phyloP scores from a whole-genome alignment of 2,329 filamentous ascomycete genomes.

The Hymenoscyphus occultus region DNA sequence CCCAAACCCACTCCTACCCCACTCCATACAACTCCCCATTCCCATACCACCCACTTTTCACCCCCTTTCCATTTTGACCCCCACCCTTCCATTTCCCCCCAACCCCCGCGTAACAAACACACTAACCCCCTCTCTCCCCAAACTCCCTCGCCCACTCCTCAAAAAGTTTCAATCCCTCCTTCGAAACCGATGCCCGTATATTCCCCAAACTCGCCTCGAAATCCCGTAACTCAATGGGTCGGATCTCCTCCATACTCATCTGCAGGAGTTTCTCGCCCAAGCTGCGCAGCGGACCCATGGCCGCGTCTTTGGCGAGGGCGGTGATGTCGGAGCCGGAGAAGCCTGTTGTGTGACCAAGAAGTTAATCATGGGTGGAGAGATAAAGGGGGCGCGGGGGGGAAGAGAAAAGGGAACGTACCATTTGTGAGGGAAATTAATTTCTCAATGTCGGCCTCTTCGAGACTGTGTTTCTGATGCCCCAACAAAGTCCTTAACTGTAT shows the following conservation, averaged over 20 bases:
- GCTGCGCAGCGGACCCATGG: conserved; percentile 91
- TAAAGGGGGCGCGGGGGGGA: no score
- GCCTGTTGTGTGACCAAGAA: no score
- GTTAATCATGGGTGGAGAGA: no score
- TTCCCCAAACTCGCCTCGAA: conserved; percentile 80
- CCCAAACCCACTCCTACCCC: background rate
- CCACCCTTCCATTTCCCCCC: no score
- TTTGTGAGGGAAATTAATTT: conserved; percentile 77
- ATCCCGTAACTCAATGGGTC: conserved; percentile 77
- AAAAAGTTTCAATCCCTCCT: conserved; percentile 78
- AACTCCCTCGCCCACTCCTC: conserved; percentile 94
- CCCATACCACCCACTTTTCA: no score
- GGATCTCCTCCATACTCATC: conserved; percentile 92
- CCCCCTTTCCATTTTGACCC: no score
- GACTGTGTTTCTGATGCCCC: conserved; percentile 69
- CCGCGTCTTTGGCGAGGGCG: conserved; percentile 92
- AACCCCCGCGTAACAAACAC: no score
- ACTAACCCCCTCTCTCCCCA: conserved; percentile 80
- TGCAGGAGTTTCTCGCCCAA: conserved; percentile 84
- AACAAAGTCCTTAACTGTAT: conserved; percentile 77
- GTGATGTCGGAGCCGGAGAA: conserved; percentile 98
- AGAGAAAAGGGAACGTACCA: conserved; percentile 26
- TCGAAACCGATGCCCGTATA: conserved; percentile 87
- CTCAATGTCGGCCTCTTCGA: conserved; percentile 69
- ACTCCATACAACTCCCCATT: no score